Conservation (phyloP, 73 alveolate species). For the Paramecium sonneborni region DNA sequence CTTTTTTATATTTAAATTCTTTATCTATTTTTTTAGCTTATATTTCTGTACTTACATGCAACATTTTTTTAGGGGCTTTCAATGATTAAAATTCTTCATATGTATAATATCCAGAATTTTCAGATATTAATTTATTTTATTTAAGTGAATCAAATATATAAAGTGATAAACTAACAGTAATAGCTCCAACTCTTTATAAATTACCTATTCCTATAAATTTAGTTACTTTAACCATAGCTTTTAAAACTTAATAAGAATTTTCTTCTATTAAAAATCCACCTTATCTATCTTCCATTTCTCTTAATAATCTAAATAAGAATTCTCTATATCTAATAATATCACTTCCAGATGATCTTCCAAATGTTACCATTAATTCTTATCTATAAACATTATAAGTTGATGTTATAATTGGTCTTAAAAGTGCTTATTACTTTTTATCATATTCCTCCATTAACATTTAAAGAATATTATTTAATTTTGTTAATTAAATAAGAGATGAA, state of each 20-base stretch:
- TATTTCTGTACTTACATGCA: slow-evolving; percentile 60
- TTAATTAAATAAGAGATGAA: slow-evolving; percentile 33
- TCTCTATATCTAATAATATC: slow-evolving; percentile 62
- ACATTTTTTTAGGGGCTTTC: slow-evolving; percentile 44
- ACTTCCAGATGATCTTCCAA: slow-evolving; percentile 60
- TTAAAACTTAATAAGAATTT: slow-evolving; percentile 3
- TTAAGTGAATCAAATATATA: slow-evolving; percentile 59
- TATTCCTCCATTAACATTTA: slow-evolving; percentile 49
- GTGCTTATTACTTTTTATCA: not conserved
- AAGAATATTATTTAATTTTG: slow-evolving; percentile 48
- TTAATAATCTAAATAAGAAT: slow-evolving; percentile 52
- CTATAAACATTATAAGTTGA: slow-evolving; percentile 56
- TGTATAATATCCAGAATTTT: slow-evolving; percentile 41
- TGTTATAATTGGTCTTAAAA: not conserved
- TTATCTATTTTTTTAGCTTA: slow-evolving; percentile 6
- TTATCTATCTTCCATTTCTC: slow-evolving; percentile 65
- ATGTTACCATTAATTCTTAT: slow-evolving; percentile 30
- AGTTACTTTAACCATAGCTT: slow-evolving; percentile 43
- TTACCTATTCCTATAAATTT: slow-evolving; percentile 65
- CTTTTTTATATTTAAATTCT: not conserved
- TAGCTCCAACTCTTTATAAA: slow-evolving; percentile 58
- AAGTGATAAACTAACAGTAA: slow-evolving; percentile 38
- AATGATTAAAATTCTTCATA: slow-evolving; percentile 51
- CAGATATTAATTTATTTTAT: slow-evolving; percentile 37
- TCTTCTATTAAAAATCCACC: slow-evolving; percentile 53